A percentile compares a stretch with the other conserved stretches of the same genome.
Conservation (phyloP, 2,329 filamentous ascomycete species). For the Teratosphaeria zuluensis region DNA sequence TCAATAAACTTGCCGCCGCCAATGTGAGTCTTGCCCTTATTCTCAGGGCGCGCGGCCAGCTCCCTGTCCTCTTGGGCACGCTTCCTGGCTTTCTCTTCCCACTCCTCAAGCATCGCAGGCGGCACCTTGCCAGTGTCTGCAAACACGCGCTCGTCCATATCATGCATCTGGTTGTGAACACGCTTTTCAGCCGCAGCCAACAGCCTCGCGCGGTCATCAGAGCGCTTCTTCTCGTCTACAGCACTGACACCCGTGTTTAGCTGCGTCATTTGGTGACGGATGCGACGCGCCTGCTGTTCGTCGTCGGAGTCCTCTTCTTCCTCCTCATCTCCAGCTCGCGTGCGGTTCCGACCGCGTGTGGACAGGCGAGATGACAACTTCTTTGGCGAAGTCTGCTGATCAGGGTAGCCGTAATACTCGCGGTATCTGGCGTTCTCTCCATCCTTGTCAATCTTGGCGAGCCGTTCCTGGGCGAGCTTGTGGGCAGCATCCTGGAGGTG, state of each 20-base stretch:
- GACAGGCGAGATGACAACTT: constrained; percentile 34
- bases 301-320: constrained; percentile 42
- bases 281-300: constrained; percentile 58
- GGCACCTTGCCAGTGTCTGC: constrained; percentile 65
- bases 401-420: constrained; percentile 67
- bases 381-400: constrained; percentile 35
- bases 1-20: constrained; percentile 76
- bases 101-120: constrained; percentile 59
- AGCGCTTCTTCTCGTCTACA: constrained; percentile 63
- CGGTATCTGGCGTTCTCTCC: constrained; percentile 53
- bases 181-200: constrained; percentile 75
- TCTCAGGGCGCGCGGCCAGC: constrained; percentile 39
- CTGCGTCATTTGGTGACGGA: constrained; percentile 68
- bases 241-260: constrained; percentile 59
- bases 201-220: constrained; percentile 64
- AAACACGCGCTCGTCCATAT: constrained; percentile 74
- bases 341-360: constrained; percentile 45
- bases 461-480: constrained; percentile 70
- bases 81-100: constrained; percentile 67
- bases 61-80: constrained; percentile 58
- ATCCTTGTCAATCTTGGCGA: constrained; percentile 70
- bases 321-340: constrained; percentile 59
- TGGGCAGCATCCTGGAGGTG: constrained; percentile 80
- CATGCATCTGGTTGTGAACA: constrained; percentile 66
- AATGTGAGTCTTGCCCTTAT: constrained; percentile 54